Evolutionary conservation across 345 rosid species (phyloP).

Genomic region (Dipteronia dyeriana): DNA sequence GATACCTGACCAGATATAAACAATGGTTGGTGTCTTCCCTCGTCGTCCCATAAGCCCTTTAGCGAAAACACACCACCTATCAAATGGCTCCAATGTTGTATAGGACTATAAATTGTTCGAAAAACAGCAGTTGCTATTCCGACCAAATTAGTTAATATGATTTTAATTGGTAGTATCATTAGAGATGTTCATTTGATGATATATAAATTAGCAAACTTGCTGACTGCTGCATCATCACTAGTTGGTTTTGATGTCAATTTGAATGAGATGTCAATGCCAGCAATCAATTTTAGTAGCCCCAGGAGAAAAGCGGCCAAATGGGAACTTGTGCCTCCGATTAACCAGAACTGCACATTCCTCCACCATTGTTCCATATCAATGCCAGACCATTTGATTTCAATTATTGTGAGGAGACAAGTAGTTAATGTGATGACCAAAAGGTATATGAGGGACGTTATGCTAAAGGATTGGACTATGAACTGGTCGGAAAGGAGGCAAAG

Average conservation of each 20-base stretch:
- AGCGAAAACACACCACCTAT: constrained; percentile 35
- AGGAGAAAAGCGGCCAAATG: constrained; percentile 27
- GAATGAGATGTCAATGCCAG: constrained; percentile 30
- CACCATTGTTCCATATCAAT: constrained; percentile 33
- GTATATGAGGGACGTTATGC: constrained; percentile 26
- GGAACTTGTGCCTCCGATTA: constrained; percentile 33
- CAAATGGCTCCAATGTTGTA: constrained; percentile 38
- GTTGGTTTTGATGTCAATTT: constrained; percentile 30
- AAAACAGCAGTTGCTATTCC: constrained; percentile 31
- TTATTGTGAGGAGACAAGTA: constrained; percentile 29
- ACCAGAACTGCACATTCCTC: constrained; percentile 35
- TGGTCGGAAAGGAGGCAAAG: constrained; percentile 29
- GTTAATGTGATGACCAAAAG: constrained; percentile 32
- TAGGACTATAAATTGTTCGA: constrained; percentile 28
- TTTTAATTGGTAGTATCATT: constrained; percentile 39
- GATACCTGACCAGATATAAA: constrained; percentile 39
- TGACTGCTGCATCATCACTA: constrained; percentile 23
- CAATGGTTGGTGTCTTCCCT: constrained; percentile 39
- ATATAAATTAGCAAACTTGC: constrained; percentile 26
- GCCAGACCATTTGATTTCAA: constrained; percentile 38
- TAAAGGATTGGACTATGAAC: constrained; percentile 29
- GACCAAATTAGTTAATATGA: constrained; percentile 35
- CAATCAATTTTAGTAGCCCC: constrained; percentile 27
- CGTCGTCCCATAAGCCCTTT: constrained; percentile 39
- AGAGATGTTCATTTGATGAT: constrained; percentile 36